Conservation (phyloP, 106 monocot genomes). For the Phalaenopsis equestris region DNA sequence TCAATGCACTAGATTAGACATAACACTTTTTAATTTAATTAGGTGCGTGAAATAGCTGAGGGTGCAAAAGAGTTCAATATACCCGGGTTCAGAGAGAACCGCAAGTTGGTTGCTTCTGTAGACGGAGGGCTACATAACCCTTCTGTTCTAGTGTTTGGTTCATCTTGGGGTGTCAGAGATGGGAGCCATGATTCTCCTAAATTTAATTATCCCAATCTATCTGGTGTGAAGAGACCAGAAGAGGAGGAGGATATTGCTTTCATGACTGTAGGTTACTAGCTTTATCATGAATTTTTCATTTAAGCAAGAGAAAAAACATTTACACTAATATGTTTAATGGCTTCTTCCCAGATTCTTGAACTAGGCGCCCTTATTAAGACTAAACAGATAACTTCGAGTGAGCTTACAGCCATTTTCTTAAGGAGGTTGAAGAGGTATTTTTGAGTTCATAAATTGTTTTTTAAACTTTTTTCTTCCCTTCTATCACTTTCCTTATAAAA, state of each 20-base stretch:
- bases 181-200: conserved; percentile 11
- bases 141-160: conserved; percentile 78
- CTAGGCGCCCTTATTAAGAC: conserved; percentile 74
- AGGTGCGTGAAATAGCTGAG: conserved; percentile 73
- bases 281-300: not conserved
- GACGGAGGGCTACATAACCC: conserved; percentile 81
- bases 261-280: conserved; percentile 51
- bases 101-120: conserved; percentile 53
- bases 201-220: conserved; percentile 52
- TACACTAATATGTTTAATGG: not conserved
- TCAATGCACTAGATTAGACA: not conserved
- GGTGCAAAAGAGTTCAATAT: conserved; percentile 71
- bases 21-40: not conserved
- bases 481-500: not conserved
- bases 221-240: conserved; percentile 36
- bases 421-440: conserved; percentile 65
- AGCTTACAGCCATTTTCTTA: conserved; percentile 70
- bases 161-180: conserved; percentile 51
- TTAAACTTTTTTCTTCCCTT: not conserved
- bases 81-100: conserved; percentile 55
- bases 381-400: conserved; percentile 68
- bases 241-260: conserved; percentile 83
- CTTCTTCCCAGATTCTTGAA: conserved; percentile 55
- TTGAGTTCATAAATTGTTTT: conserved; percentile 2
- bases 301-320: not conserved